Percentiles rank a stretch among this genome's conserved stretches.
These are phyloP conservation scores for Candida dendrica DNA, from an alignment of 805 yeast species.

Conservation along the genomic window DNA sequence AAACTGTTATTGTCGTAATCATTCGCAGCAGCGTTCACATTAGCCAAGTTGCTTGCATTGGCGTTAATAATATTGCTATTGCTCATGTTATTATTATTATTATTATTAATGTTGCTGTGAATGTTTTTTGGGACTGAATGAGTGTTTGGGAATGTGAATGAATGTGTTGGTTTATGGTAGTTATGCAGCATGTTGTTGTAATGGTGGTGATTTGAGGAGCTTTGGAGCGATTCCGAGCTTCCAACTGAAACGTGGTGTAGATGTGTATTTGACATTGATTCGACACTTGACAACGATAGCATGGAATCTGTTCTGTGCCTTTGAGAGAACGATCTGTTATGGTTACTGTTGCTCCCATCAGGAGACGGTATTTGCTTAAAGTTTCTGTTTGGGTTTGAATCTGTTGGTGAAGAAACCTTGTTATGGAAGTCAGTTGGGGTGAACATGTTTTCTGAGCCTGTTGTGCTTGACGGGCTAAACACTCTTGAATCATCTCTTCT, in stretches of 20 bases:
- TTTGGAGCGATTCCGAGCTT: conserved; percentile 6
- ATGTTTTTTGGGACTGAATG: conserved; percentile 1
- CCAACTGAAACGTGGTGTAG: not conserved
- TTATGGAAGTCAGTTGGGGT: not conserved
- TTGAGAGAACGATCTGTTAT: not conserved
- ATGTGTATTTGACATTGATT: not conserved
- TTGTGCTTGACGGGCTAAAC: not conserved
- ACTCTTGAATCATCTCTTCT: not conserved
- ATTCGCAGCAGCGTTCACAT: not conserved
- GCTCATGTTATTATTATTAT: not conserved
- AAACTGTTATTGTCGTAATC: not conserved
- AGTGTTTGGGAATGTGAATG: not conserved
- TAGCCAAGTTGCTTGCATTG: not conserved
- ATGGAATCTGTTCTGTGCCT: not conserved
- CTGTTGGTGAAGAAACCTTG: not conserved
- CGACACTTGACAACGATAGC: conserved; percentile 1
- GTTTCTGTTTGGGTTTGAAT: not conserved
- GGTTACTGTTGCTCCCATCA: not conserved
- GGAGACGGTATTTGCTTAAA: not conserved
- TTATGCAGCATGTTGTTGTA: conserved; percentile 13
- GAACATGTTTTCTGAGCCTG: not conserved
- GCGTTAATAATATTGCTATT: not conserved
- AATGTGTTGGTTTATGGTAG: conserved; percentile 5
- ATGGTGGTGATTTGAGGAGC: conserved; percentile 8
- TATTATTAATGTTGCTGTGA: conserved; percentile 4